Evolutionary conservation across 2,329 filamentous ascomycete genomes (phyloP), one percentile per base, ranked within the genome.

Genomic region (Elsinoe arachidis): DNA sequence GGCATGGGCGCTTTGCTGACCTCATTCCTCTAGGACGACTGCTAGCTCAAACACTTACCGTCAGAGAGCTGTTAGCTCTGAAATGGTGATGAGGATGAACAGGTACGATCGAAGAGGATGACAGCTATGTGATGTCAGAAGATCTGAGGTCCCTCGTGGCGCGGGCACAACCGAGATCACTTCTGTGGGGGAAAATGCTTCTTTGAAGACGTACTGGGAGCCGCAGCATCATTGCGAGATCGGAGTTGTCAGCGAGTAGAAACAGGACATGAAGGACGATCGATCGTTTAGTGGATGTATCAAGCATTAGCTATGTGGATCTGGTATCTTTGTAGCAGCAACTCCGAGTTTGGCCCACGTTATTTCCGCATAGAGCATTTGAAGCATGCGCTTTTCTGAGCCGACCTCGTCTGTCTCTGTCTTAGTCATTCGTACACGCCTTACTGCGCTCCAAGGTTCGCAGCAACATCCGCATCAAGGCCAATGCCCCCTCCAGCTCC

Each of bases 401-500:
- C 26, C 7, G 9, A 30, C 7, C 5, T 7, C 7, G 26, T 9
- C 5, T 9, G 7, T 7, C 3, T 30, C 7, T 7, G 9, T 5
- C 9, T 30, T 9, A 30, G 6, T 19, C 3, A 5, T 34, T 21
- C 3, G 15, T 15, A 4, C 5, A 12, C 11, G 5, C 3, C 6
- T 21, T 38, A 53, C 11, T 53, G 33, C 14, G 60, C 60, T 10
- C 60, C 60, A 15, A 61, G 56, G 53, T 58, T 57, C 11, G 60
- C 60, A 35, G 60, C 60, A 44, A 61, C 58, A 23, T 61, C 60
- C 21, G 55, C 55, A 30, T 61, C 60, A 15, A 61, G 46, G 5
- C 58, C 60, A 21, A 61, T 58, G 21, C 58, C 60, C 3, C 58
- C 58, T 30, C 58, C 58, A 19, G 46, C 39, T 4, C 63, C 66